Conservation (phyloP, 495 filamentous ascomycete genomes). For the Penicillium flavigenum region DNA sequence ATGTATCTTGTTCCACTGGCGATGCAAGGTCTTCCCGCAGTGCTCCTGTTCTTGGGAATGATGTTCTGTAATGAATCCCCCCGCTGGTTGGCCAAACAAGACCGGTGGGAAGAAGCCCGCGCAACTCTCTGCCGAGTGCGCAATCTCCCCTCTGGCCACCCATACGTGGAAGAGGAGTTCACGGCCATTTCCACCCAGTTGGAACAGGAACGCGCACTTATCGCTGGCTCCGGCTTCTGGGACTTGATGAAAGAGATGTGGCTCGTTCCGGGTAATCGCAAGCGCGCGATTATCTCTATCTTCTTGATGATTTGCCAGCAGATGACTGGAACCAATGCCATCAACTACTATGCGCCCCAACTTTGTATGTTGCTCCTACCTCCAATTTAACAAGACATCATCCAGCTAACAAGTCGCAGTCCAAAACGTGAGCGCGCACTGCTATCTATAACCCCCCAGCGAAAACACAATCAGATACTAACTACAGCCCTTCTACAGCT, state of each 20-base stretch:
- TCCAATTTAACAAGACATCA: not conserved
- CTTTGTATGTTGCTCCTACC: slow-evolving; percentile 55
- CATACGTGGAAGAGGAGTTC: slow-evolving; percentile 65
- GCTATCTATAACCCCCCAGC: not conserved
- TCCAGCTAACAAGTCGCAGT: slow-evolving; percentile 14
- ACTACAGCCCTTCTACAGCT: slow-evolving; percentile 24
- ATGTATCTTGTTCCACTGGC: slow-evolving; percentile 68
- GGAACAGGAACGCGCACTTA: slow-evolving; percentile 64
- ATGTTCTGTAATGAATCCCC: slow-evolving; percentile 66
- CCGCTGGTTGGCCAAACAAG: slow-evolving; percentile 66
- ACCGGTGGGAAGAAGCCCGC: slow-evolving; percentile 67
- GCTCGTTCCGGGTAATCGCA: slow-evolving; percentile 62
- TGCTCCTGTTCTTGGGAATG: slow-evolving; percentile 59
- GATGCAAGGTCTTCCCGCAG: slow-evolving; percentile 63
- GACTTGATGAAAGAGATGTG: slow-evolving; percentile 71
- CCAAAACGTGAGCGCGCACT: slow-evolving; percentile 23
- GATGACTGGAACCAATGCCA: slow-evolving; percentile 64
- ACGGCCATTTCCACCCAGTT: slow-evolving; percentile 63
- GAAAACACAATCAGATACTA: not conserved
- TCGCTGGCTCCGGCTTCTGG: slow-evolving; percentile 61
- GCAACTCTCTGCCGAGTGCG: slow-evolving; percentile 55
- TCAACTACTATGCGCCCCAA: slow-evolving; percentile 71
- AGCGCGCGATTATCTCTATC: slow-evolving; percentile 55
- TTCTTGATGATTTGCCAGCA: slow-evolving; percentile 71
- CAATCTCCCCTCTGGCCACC: slow-evolving; percentile 52